Base-by-base conservation (phyloP, 768 basidiomycete species). In the Leccinum truebloodii region DNA sequence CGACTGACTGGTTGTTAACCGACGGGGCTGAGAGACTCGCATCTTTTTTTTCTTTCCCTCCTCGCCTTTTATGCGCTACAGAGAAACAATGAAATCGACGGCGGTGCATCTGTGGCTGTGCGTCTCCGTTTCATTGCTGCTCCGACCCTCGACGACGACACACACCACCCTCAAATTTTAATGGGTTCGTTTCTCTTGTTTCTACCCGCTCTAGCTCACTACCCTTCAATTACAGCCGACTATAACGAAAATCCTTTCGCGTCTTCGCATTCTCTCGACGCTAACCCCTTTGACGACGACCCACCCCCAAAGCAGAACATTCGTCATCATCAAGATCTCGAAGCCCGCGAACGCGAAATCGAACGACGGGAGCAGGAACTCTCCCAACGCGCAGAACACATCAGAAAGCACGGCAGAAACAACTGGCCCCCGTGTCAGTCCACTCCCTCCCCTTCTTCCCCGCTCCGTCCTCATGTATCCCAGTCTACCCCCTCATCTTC, bases 401-500 rank as follows among this genome's bases (percentile, higher is more conserved):
- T 93, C 55, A 79, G 88, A 66, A 82, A 75, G 54, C 86, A 90
- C 69, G 94, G 93, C 39, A 85, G 86, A 65, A 95, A 92, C 72
- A 99, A 99, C 76, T 99, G 92, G 88, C 96, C 96, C 35, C 86
- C 86, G 14, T 95, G 94, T 90, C 67, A 71, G 90, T 79, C 41
- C 52, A 10, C 54, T 10, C 54, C 51, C 52, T 12, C 54, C 51
- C 52, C 55, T 59, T 60, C 52, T 65, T 37, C 0, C 39, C 55
- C 55, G 41, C 63, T 55, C 67, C 59, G 59, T 61, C 54, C 64
- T 68, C 55, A 67, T 64, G 60, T 66, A 64, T 44, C 51, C 63
- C 75, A 96, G 94, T 94, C 80, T 95, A 87, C 72, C 96, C 96
- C 52, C 79, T 99, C 67, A 88, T 99, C 72, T 97, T 87, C 79